Conservation (phyloP, 2,329 filamentous ascomycete species). For the Leptosphaerulina australis region DNA sequence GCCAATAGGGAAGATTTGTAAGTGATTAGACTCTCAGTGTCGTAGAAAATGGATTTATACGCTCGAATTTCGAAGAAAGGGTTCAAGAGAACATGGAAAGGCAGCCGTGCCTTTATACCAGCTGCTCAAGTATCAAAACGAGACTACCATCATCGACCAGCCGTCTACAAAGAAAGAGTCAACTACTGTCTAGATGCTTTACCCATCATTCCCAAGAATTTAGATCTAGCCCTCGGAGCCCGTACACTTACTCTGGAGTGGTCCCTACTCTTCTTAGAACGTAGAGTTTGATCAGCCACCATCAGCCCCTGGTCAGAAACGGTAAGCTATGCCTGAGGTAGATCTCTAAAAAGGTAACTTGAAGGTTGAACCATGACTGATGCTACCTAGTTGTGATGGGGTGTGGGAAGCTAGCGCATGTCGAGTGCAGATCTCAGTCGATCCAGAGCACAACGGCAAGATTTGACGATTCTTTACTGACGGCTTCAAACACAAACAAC, state of each 20-base stretch:
- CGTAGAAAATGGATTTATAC: neutral
- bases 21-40: too few species aligned
- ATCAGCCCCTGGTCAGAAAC: neutral
- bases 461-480: slow-evolving; percentile 3
- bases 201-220: slow-evolving; percentile 7
- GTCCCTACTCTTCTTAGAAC: slow-evolving; percentile 4
- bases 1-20: too few species aligned
- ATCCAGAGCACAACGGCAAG: slow-evolving; percentile 8
- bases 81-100: neutral
- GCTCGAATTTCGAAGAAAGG: neutral
- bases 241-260: neutral
- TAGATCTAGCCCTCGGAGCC: neutral
- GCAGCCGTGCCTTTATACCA: neutral
- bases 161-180: neutral
- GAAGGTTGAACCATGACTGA: neutral
- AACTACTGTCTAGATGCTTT: neutral
- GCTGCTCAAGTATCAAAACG: neutral
- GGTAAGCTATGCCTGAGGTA: slow-evolving; percentile 5
- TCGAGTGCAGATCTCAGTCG: neutral
- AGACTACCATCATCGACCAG: slow-evolving; percentile 7
- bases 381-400: neutral
- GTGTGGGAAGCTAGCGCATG: slow-evolving; percentile 1
- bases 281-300: slow-evolving; percentile 1
- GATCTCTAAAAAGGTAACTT: slow-evolving; percentile 9
- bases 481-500: too few species aligned